Base-by-base conservation (phyloP, 805 yeast species). In the Wickerhamomyces subpelliculosus region DNA sequence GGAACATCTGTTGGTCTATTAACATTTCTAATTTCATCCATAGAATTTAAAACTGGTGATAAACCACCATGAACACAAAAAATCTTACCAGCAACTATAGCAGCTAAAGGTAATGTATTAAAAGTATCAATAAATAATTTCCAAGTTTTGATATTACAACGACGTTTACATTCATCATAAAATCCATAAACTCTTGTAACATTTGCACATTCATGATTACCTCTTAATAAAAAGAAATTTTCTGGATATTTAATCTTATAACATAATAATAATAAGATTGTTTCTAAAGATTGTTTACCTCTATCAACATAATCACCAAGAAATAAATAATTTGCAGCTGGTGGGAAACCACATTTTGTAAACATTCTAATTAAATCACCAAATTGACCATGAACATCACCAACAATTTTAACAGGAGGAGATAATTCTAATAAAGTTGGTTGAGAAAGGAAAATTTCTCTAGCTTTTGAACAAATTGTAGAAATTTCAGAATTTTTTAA, bases 221-320 rank as follows among this genome's bases (percentile, higher is more conserved):
- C 98, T 49, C 98, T 70, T 32, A 93, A 68, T 40, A 93, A 62
- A 60, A 90, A 93, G 61, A 93, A 89, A 63, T 90, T 90, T 54
- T 93, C 97, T 0, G 98, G 97, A 54, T 88, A 90, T 60, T 90
- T 90, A 61, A 93, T 89, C 60, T 93, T 93, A 66, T 87, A 93
- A 61, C 97, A 89, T 37, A 93, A 68, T 43, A 93, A 67, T 35
- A 93, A 68, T 43, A 90, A 65, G 19, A 93, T 88, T 0, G 98
- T 93, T 60, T 93, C 98, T 40, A 93, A 65, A 4, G 94, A 82
- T 63, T 93, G 98, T 62, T 93, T 93, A 41, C 98, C 98, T 49
- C 98, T 75, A 64, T 93, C 98, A 34, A 93, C 98, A 60, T 93
- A 93, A 63, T 93, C 98, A 22, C 98, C 98, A 34, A 93, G 63